Base-by-base conservation (phyloP, 148 eudicot species). In the Rhododendron ferrugineum region DNA sequence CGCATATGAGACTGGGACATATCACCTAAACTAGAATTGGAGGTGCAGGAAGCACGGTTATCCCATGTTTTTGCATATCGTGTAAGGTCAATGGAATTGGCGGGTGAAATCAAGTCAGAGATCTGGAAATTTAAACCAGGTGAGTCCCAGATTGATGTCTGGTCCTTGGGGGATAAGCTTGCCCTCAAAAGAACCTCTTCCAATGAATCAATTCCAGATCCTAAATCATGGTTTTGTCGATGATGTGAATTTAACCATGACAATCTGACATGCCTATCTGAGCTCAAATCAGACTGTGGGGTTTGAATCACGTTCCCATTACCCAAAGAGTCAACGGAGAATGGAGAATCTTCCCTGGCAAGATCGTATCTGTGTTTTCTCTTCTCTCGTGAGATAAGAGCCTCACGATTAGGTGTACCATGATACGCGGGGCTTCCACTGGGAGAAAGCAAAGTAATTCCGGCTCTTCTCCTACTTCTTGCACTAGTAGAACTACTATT, bases 301-400 rank as follows among this genome's bases (percentile, higher is more conserved):
- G 97, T 93, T 83, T 84, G 93, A 85, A 93, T 88, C 3, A 94
- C 89, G 86, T 95, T 94, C 52, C 90, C 94, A 87, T 88, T 91
- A 64, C 91, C 90, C 50, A 88, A 84, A 8, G 89, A 88, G 36
- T 85, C 88, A 13, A 85, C 62, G 16, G 92, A 92, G 49, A 68
- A 62, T 22, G 87, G 89, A 80, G 92, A 86, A 64, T 52, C 81
- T 86, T 87, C 91, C 74, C 81, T 84, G 18, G 66, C 72, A 49
- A 73, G 30, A 82, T 84, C 79, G 68, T 78, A 86, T 82, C 85
- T 37, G 78, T 23, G 83, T 22, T 78, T 80, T 64, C 85, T 54
- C n/a, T 74, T 84, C 70, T 89, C 84, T 42, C 72, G 84, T 44
- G 89, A 85, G 70, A 62, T 77, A 28, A 47, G 87, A 40, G 64